These are phyloP conservation scores for Silene coronaria DNA, from an alignment of 179 eudicot species.

Conservation along the genomic window DNA sequence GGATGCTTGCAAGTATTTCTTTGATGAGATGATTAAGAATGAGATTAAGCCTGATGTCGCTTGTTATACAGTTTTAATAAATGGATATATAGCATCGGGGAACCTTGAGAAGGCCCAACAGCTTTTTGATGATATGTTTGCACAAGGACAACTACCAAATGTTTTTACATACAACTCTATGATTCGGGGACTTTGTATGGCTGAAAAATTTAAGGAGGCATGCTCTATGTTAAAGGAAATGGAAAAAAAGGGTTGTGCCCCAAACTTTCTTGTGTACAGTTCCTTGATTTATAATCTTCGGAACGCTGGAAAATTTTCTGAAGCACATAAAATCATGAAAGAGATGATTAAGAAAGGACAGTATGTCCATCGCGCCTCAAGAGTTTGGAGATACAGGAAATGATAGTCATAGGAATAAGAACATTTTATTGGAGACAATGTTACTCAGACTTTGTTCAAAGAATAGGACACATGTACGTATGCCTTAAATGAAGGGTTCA, in stretches of 20 bases:
- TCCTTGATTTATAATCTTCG: conserved; percentile 53
- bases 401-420: conserved; percentile 24
- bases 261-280: conserved; percentile 76
- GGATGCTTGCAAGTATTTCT: conserved; percentile 75
- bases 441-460: neutral
- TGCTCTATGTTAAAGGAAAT: conserved; percentile 68
- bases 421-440: conserved; percentile 5
- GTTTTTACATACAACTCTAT: conserved; percentile 76
- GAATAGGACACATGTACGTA: too few species aligned
- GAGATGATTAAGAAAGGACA: conserved; percentile 71
- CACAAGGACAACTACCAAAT: conserved; percentile 68
- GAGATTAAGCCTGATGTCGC: conserved; percentile 74
- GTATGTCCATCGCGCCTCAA: conserved; percentile 54
- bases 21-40: conserved; percentile 62
- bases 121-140: conserved; percentile 56
- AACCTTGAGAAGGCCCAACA: conserved; percentile 63
- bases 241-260: conserved; percentile 69
- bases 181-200: conserved; percentile 84
- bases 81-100: conserved; percentile 60
- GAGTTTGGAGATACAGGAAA: conserved; percentile 47
- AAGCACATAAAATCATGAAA: conserved; percentile 53
- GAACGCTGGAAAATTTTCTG: conserved; percentile 51
- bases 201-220: conserved; percentile 55
- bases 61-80: conserved; percentile 72
- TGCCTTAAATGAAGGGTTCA: too few species aligned